Evolutionary conservation across 331 rosid species (phyloP), one percentile per base, ranked within the genome.

Genomic region (Spiraea crenata): DNA sequence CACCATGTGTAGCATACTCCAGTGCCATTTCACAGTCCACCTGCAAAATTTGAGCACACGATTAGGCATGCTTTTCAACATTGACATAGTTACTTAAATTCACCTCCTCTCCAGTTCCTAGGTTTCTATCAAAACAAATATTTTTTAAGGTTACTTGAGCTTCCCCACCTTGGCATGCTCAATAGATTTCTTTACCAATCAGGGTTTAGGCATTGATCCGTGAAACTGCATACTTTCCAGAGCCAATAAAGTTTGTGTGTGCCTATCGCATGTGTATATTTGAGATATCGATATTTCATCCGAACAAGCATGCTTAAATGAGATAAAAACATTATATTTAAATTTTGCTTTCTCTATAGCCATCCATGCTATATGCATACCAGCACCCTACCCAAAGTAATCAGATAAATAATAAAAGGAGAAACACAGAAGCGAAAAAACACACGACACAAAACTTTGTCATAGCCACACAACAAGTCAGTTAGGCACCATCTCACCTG

Each of bases 21-120:
- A 90, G 63, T 17, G 96, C 95, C 98, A 93, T 93, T 77, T 93
- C 98, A 58, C 86, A 89, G 85, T 93, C 98, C 72, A 93, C 97
- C 98, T 93, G 90, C 77, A 81, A 62, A 59, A 48, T 19, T 44
- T 52, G 16, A 60, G 45, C 52, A n/a, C 69, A 54, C 16, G 47
- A n/a, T 31, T 31, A 25, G n/a, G 3, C 11, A 20, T 20, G 72
- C 40, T 25, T 16, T 66, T 49, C 9, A 16, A 47, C 16, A 1
- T 6, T 17, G 35, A 35, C n/a, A 16, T 20, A 34, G 34, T 59
- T 16, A 41, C 35, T 57, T 34, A 16, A 56, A 65, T 48, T 42
- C 7, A 31, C 25, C 14, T 13, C 9, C 39, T n/a, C 19, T 11
- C 39, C 54, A 44, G 11, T 64, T n/a, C 25, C 9, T 65, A 13